phyloP scores from a whole-genome alignment of 441 rosid species.

The Jatropha multifida region DNA sequence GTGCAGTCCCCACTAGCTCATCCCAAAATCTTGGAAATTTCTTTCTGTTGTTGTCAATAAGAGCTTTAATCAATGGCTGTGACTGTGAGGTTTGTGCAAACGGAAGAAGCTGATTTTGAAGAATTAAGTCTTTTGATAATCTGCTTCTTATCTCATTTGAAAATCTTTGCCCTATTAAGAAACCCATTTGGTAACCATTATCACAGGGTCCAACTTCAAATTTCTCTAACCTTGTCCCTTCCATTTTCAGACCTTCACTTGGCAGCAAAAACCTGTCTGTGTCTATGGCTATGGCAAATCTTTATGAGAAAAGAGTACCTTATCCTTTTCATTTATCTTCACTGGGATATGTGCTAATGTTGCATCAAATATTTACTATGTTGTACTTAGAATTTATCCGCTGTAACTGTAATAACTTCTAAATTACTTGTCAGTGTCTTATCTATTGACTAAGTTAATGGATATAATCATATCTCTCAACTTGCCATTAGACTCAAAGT shows the following conservation, averaged over 20 bases:
- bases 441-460: no score
- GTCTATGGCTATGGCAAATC: neutral
- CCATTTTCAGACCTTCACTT: constrained; percentile 13
- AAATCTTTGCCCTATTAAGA: constrained; percentile 49
- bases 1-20: constrained; percentile 54
- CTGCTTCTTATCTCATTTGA: constrained; percentile 43
- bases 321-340: no score
- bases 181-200: constrained; percentile 46
- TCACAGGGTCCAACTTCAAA: constrained; percentile 57
- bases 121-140: constrained; percentile 44
- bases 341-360: no score
- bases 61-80: constrained; percentile 31
- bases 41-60: constrained; percentile 38
- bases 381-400: no score
- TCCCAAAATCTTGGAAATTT: constrained; percentile 54
- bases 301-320: no score
- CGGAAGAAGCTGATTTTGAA: constrained; percentile 52
- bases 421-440: no score
- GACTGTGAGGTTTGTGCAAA: constrained; percentile 37
- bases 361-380: no score
- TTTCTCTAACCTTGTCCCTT: constrained; percentile 37
- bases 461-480: no score
- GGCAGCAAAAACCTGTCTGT: neutral
- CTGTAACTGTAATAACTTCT: no score
- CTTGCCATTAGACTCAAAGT: no score